Evolutionary conservation across 345 rosid species (phyloP).

Genomic region (Dipteronia dyeriana): DNA sequence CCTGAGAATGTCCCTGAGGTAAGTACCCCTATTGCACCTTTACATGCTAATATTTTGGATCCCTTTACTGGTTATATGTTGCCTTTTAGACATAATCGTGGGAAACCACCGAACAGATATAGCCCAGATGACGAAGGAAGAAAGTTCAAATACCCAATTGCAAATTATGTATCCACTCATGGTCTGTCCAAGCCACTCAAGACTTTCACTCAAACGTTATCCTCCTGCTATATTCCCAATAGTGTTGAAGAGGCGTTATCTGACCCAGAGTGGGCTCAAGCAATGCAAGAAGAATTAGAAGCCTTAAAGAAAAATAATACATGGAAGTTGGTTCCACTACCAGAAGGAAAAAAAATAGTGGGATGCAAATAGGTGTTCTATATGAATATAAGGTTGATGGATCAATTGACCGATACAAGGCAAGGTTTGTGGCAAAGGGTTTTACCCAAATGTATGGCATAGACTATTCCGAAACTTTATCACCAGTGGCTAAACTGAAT

Average conservation of each 20-base stretch:
- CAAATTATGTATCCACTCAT: background rate
- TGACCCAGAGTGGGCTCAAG: background rate
- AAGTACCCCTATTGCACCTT: too few species aligned
- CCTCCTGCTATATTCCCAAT: background rate
- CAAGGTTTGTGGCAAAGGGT: background rate
- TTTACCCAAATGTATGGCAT: background rate
- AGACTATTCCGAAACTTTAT: background rate
- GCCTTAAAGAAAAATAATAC: constrained; percentile 1
- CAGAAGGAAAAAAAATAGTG: background rate
- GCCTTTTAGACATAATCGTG: background rate
- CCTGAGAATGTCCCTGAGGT: too few species aligned
- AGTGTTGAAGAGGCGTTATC: background rate
- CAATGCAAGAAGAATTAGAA: background rate
- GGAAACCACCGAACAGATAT: constrained; percentile 2
- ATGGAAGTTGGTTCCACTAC: background rate
- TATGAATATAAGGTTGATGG: background rate
- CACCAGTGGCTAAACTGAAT: too few species aligned
- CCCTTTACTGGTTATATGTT: background rate
- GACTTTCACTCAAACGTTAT: background rate
- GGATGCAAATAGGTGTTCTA: background rate
- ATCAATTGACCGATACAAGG: background rate
- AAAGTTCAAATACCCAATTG: background rate
- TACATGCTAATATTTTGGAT: background rate
- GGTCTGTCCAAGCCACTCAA: background rate
- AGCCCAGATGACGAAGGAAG: background rate